These are phyloP conservation scores for Spizellomyces sp. DNA, from an alignment of 192 early-diverging fungal species.

Conservation along the genomic window DNA sequence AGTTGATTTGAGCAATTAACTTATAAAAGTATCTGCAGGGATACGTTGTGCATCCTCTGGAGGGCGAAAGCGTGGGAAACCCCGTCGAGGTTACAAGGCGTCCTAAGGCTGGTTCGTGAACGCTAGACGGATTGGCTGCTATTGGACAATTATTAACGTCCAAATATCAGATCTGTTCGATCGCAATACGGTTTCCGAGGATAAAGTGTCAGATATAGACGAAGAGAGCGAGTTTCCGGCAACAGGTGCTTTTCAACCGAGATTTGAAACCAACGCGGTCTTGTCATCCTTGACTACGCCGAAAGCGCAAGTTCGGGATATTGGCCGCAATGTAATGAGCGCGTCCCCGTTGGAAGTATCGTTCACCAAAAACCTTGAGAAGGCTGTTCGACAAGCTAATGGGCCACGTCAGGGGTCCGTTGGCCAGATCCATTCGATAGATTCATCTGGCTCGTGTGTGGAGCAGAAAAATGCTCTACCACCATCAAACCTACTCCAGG, in stretches of 20 bases:
- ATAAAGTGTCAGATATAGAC: neutral
- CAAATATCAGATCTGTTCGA: no score
- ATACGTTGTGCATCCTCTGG: no score
- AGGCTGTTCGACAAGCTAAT: neutral
- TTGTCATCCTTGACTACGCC: conserved; percentile 13
- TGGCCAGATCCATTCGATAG: no score
- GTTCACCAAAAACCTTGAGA: conserved; percentile 13
- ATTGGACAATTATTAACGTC: no score
- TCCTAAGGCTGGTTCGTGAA: no score
- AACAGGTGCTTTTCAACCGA: neutral
- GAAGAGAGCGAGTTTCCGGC: conserved; percentile 14
- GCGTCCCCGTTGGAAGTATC: conserved; percentile 13
- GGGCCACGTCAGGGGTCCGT: neutral
- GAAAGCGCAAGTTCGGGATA: neutral
- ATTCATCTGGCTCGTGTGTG: neutral
- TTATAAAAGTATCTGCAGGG: no score
- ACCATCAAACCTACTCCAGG: conserved; percentile 17
- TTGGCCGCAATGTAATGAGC: neutral
- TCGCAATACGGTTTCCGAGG: neutral
- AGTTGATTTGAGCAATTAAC: no score
- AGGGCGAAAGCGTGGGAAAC: no score
- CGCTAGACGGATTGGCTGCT: no score
- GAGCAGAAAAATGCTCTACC: neutral
- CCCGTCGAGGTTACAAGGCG: no score
- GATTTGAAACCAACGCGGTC: conserved; percentile 24